Base-by-base conservation (phyloP, 345 rosid genomes). In the Microcos paniculata region DNA sequence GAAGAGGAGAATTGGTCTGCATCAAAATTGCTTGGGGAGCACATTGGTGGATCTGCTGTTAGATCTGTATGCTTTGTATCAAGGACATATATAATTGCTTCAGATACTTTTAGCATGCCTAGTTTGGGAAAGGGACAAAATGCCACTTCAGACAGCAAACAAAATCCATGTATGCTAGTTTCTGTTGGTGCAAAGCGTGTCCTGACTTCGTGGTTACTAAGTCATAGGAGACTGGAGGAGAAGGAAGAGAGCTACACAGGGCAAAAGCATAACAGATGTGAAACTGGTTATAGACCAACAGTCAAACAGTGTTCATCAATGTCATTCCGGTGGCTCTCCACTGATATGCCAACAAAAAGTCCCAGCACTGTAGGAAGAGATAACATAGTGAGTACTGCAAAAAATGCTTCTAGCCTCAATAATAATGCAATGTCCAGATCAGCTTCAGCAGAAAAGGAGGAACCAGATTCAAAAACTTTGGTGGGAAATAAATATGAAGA, bases 11-110 rank as follows among this genome's bases (percentile, higher is more conserved):
- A 84, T 63, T 91, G 96, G 97, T 82, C 87, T 38, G 78, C 85
- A 61, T 96, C 99, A 68, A 93, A 93, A 81, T 80, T 93, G 62
- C 90, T 96, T 46, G 98, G 99, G 76, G 96, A 92, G 83, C 99
- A 96, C 82, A 95, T 96, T 77, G 94, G 99, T 51, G 99, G 99
- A 70, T 96, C 99, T 21, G 96, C 99, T 49, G 96, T 96, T 82
- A 90, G 96, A 82, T 90, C 98, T 77, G 87, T 93, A 77, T 90
- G 96, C 83, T 89, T 78, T 31, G 94, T 89, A 19, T 87, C 92
- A 21, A 84, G 82, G 76, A 73, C 85, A 14, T 87, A 90, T 79
- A 76, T 45, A 23, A 82, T 85, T 82, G 53, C 81, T 81, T 80
- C 87, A 18, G 83, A 77, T 73, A 45, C 76, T 26, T 76, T 70